phyloP scores from a whole-genome alignment of 2,329 filamentous ascomycete genomes.

The Penicillium thymicola region DNA sequence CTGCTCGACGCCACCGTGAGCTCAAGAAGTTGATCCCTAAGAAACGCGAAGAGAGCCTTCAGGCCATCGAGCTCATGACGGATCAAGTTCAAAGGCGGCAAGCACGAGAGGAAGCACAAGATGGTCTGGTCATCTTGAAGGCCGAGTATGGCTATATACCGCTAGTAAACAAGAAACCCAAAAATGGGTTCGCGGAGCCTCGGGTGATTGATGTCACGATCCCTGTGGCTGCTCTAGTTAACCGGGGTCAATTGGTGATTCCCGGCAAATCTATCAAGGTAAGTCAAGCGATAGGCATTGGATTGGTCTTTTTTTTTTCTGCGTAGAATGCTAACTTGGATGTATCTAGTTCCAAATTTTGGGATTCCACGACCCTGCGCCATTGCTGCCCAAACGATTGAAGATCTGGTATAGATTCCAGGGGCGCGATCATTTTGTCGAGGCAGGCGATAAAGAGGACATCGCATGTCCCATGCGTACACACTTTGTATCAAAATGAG shows the following conservation, averaged over 20 bases:
- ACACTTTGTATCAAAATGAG: conserved; percentile 29
- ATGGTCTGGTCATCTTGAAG: conserved; percentile 40
- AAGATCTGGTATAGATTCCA: conserved; percentile 44
- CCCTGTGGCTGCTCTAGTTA: conserved; percentile 45
- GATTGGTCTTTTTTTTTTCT: neutral
- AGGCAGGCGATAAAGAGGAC: conserved; percentile 37
- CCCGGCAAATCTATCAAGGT: conserved; percentile 37
- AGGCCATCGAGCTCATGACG: conserved; percentile 41
- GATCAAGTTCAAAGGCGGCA: conserved; percentile 41
- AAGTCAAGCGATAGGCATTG: conserved; percentile 1
- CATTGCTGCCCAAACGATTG: conserved; percentile 40
- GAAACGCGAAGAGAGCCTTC: conserved; percentile 36
- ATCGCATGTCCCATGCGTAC: conserved; percentile 40
- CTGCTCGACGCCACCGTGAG: conserved; percentile 37
- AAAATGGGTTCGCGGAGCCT: conserved; percentile 20
- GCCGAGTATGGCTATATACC: conserved; percentile 43
- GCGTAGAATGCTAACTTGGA: conserved; percentile 17
- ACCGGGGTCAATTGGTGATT: conserved; percentile 41
- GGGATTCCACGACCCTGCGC: conserved; percentile 45
- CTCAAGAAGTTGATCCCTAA: conserved; percentile 36
- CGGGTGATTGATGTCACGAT: conserved; percentile 42
- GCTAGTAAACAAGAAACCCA: conserved; percentile 23
- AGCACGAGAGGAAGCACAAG: conserved; percentile 31
- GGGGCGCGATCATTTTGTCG: conserved; percentile 38
- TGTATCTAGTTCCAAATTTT: conserved; percentile 38